These are phyloP conservation scores for Ehretia macrophylla DNA, from an alignment of 257 asterid genomes.

Conservation along the genomic window DNA sequence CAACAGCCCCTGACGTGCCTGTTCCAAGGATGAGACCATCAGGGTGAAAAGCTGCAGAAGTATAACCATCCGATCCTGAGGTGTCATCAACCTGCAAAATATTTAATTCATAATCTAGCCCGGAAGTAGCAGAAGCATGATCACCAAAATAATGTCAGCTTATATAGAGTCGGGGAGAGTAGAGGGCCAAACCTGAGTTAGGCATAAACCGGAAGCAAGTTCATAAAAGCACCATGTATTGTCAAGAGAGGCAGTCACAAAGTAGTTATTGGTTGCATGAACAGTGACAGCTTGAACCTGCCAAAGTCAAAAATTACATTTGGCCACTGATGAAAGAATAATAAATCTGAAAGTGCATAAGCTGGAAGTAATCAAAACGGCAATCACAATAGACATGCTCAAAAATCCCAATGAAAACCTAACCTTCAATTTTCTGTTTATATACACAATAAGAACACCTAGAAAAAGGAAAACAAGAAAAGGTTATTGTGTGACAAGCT, in stretches of 20 bases:
- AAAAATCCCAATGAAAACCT: not conserved
- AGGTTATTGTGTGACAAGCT: not conserved
- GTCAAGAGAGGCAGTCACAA: slow-evolving; percentile 95
- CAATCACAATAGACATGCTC: not conserved
- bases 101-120: not conserved
- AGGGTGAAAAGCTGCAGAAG: slow-evolving; percentile 97
- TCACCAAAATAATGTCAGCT: not conserved
- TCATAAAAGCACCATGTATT: slow-evolving; percentile 96
- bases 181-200: slow-evolving; percentile 63
- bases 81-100: slow-evolving; percentile 67
- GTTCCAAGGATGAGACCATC: slow-evolving; percentile 99
- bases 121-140: not conserved
- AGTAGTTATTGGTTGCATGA: slow-evolving; percentile 90
- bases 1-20: slow-evolving; percentile 70
- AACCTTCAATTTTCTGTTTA: not conserved
- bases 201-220: slow-evolving; percentile 89
- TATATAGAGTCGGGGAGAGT: not conserved
- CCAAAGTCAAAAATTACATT: not conserved
- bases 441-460: too few relatives aligned
- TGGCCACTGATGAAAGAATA: not conserved
- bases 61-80: slow-evolving; percentile 71
- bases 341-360: not conserved
- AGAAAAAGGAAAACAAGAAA: not conserved
- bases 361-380: not conserved
- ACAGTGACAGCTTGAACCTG: slow-evolving; percentile 99